These are phyloP conservation scores for Penicillium daleae DNA, from an alignment of 495 filamentous ascomycete species.

Conservation along the genomic window DNA sequence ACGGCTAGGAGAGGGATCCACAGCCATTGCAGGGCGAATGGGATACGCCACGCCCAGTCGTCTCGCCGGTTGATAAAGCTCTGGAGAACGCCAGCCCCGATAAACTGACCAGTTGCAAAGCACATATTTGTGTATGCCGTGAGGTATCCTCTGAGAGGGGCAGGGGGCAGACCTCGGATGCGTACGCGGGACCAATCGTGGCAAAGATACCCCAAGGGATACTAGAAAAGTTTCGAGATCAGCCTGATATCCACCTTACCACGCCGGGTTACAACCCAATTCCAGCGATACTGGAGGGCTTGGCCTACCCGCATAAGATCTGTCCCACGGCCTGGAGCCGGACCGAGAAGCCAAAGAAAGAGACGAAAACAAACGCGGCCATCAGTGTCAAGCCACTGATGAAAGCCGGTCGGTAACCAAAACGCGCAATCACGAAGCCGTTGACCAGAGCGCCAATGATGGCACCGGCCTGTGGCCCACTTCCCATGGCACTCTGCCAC, in stretches of 20 bases:
- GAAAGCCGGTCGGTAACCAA: constrained; percentile 56
- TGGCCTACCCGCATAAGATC: constrained; percentile 63
- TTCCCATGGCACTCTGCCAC: constrained; percentile 71
- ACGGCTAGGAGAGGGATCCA: constrained; percentile 40
- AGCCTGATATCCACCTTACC: too few species aligned
- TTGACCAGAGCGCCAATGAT: constrained; percentile 42
- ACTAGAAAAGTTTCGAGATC: not conserved
- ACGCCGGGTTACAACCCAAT: too few species aligned
- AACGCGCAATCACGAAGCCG: constrained; percentile 47
- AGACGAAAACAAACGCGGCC: constrained; percentile 63
- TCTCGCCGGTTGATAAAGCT: constrained; percentile 36
- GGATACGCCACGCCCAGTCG: constrained; percentile 59
- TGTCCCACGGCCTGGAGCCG: constrained; percentile 63
- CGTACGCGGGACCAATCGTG: constrained; percentile 55
- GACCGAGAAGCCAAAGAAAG: constrained; percentile 66
- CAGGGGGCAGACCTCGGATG: constrained; percentile 54
- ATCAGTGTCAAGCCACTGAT: constrained; percentile 57
- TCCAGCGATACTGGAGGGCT: too few species aligned
- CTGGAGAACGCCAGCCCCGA: constrained; percentile 52
- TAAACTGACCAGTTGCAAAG: constrained; percentile 57
- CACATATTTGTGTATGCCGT: constrained; percentile 54
- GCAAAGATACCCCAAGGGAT: constrained; percentile 51
- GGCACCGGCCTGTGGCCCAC: constrained; percentile 44
- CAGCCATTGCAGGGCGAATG: constrained; percentile 59
- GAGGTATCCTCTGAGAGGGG: constrained; percentile 47